Base-by-base conservation (phyloP, 331 rosid species). In the Pyrus hybrid region DNA sequence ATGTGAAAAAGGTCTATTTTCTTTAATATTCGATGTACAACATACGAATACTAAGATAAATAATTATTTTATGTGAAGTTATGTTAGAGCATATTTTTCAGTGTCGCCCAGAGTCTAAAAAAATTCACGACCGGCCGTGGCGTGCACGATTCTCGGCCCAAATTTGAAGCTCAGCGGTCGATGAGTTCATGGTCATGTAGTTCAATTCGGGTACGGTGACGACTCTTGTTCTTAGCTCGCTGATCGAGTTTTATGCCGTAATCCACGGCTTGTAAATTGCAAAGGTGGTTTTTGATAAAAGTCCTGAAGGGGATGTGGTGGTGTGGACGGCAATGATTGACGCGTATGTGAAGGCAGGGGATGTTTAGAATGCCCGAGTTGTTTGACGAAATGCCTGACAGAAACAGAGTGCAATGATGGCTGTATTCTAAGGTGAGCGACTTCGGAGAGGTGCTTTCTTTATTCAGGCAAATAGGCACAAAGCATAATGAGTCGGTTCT, bases 261-360 rank as follows among this genome's bases (percentile, higher is more conserved):
- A 30, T 63, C 22, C 41, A 8, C 1, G 68, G 9, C 22, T 17
- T 29, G 68, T n/a, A 63, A 17, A 63, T 41, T 28, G 43, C 68
- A 16, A 29, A 17, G 3, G 5, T 63, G 23, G 2, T 29, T 37
- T 63, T 63, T 29, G 68, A 63, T 28, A 17, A 63, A 63, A 63
- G 43, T 28, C 22, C 14, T 5, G 32, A 63, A 2, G 1, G 45
- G 22, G 68, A 63, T 17, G 68, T 63, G 68, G 45, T 30, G 21
- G 68, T 63, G 43, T 63, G 68, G 68, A 30, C 68, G 23, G 43
- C 68, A 0, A 87, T 93, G 93, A 63, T 88, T 10, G 89, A 91
- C 37, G 97, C 93, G 33, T 91, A 91, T 70, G 97, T 97, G 22
- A 93, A 91, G 79, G 63, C 80, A 12, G 98, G 93, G 37, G 43